These are phyloP conservation scores for Aureobasidium subglaciale DNA, from an alignment of 2,329 filamentous ascomycete species.

Conservation along the genomic window DNA sequence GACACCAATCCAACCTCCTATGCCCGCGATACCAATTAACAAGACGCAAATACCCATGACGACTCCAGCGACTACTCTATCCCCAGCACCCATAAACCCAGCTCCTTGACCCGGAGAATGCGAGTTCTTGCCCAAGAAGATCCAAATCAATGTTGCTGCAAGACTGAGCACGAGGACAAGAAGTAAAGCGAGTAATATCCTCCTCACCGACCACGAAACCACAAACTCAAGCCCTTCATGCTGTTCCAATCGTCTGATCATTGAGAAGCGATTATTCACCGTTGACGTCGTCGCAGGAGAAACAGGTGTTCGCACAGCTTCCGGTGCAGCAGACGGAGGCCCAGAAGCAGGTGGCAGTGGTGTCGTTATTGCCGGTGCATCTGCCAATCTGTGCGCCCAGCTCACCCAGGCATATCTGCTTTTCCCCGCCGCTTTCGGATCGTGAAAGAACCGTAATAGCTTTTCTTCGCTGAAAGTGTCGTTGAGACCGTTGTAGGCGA, in stretches of 20 bases:
- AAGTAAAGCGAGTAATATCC: conserved; percentile 26
- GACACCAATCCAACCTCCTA: conserved; percentile 31
- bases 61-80: conserved; percentile 29
- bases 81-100: conserved; percentile 27
- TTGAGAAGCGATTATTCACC: conserved; percentile 9
- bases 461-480: conserved; percentile 35
- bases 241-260: conserved; percentile 19
- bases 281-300: not conserved
- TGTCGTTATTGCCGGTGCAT: conserved; percentile 15
- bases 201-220: conserved; percentile 26
- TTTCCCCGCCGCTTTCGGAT: conserved; percentile 30
- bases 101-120: conserved; percentile 15
- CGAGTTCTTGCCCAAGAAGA: conserved; percentile 28
- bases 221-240: conserved; percentile 32
- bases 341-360: not conserved
- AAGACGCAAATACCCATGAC: conserved; percentile 30
- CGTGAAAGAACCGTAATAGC: conserved; percentile 30
- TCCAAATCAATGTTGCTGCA: conserved; percentile 29
- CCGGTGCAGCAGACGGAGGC: not conserved
- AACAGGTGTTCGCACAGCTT: not conserved
- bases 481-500: conserved; percentile 25
- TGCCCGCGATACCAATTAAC: conserved; percentile 27
- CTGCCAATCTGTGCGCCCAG: conserved; percentile 34
- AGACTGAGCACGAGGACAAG: conserved; percentile 26
- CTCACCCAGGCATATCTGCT: conserved; percentile 38